Conservation (phyloP, 768 basidiomycete genomes). For the Tricholomella constricta region DNA sequence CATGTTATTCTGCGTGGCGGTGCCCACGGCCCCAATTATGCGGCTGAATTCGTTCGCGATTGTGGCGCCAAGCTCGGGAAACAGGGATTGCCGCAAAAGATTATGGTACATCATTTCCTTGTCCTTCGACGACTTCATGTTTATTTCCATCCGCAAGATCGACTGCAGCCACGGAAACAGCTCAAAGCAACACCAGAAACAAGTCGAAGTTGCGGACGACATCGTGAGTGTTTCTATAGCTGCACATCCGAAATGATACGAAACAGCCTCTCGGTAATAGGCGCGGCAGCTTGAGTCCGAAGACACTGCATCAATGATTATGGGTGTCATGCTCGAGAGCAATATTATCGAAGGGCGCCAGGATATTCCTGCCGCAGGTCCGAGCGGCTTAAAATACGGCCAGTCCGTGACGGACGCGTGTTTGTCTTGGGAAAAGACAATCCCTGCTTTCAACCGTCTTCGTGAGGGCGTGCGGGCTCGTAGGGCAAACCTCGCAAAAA, state of each 20-base stretch:
- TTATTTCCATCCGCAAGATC: slow-evolving; percentile 49
- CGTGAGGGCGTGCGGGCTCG: slow-evolving; percentile 87
- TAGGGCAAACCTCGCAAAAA: slow-evolving; percentile 47
- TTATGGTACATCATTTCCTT: slow-evolving; percentile 67
- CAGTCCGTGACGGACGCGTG: slow-evolving; percentile 90
- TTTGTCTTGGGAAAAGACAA: slow-evolving; percentile 87
- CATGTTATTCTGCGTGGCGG: slow-evolving; percentile 96
- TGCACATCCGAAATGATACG: neutral
- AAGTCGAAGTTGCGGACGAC: slow-evolving; percentile 86
- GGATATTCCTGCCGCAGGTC: slow-evolving; percentile 75
- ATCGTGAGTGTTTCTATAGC: slow-evolving; percentile 57
- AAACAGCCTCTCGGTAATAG: slow-evolving; percentile 34
- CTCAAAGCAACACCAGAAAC: slow-evolving; percentile 86
- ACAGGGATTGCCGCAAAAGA: slow-evolving; percentile 72
- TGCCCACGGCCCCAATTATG: slow-evolving; percentile 86
- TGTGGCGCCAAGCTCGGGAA: slow-evolving; percentile 76
- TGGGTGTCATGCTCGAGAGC: slow-evolving; percentile 96
- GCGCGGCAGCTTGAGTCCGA: slow-evolving; percentile 70
- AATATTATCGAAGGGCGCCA: slow-evolving; percentile 89
- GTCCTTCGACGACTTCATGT: neutral
- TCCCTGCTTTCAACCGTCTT: slow-evolving; percentile 78
- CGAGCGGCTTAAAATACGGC: slow-evolving; percentile 75
- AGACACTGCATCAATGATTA: slow-evolving; percentile 72
- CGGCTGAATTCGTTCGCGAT: slow-evolving; percentile 75
- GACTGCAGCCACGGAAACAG: slow-evolving; percentile 98